Base-by-base conservation (phyloP, 495 filamentous ascomycete genomes). In the Staphylotrichum tortipilum region DNA sequence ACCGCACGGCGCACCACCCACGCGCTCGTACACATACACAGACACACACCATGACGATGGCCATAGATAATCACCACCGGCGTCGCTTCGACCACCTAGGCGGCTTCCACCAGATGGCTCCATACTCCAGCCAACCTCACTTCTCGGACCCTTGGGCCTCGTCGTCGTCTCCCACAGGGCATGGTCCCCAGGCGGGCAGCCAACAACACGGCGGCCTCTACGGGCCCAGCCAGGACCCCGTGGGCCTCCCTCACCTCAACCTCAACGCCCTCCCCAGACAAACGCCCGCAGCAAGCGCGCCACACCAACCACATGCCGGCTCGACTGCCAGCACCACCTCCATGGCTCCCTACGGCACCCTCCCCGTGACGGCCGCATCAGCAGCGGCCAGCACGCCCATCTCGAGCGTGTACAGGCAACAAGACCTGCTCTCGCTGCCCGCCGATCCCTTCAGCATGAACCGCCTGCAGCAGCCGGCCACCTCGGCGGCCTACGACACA, bases 61-160 rank as follows among this genome's bases (percentile, higher is more conserved):
- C 91, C 72, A 81, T 92, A 70, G 86, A 89, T 70, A 79, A 54
- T 82, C 37, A 47, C 66, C 84, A 75, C 64, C 77, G 90, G 69
- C 85, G 86, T 74, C 88, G 86, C 74, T 83, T 88, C 69, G 82
- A 87, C 72, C 79, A 78, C 56, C 50, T 91, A 75, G 78, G 79
- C 67, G 78, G 79, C 67, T 94, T 90, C 74, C 86, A 91, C 67
- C 81, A 81, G 66, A 73, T 76, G 70, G 71, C 73, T 71, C 77
- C 80, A 60, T 73, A 72, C 61, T 65, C 67, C 30, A 83, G 73
- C 44, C 67, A 79, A 38, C 88, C 89, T 41, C 86, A 91, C 62
- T 97, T 97, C 74, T 89, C 87, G 62, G 89, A 97, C 66, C 91
- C 91, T 14, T 97, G 90, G 90, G 75, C 74, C 48, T 72, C 83